Base-by-base conservation (phyloP, 495 filamentous ascomycete species). In the Talaromyces trachyspermus region DNA sequence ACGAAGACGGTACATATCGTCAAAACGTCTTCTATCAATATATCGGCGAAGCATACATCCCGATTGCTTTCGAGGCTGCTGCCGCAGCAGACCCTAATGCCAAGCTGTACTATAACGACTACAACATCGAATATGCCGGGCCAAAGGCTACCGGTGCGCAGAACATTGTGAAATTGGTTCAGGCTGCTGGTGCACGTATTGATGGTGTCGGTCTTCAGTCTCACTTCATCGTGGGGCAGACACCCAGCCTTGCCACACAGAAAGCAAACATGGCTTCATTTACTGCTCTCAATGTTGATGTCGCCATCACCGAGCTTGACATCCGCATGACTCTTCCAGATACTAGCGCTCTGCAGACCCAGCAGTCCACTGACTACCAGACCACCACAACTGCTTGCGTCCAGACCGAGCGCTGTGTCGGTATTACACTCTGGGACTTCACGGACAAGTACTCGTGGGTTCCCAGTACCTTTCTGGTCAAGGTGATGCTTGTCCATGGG, bases 71-170 rank as follows among this genome's bases (percentile, higher is more conserved):
- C 24, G 64, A 53, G 5, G 56, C 72, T 1, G 79, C 77, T 22
- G 64, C 61, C 3, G 65, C 68, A 22, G 75, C 70, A 49, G 68
- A 77, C 52, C 66, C 66, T 4, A 51, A 52, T 39, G 64, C 62
- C 15, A 77, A 75, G 58, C 71, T 79, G 26, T 86, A 84, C 69
- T 82, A 84, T 68, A 87, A 86, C 64, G 66, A 74, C 51, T 86
- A 84, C 65, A 83, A 78, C 64, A 77, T 82, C 54, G 82, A 85
- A 58, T 66, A 56, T 4, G 63, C 68, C 5, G 68, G 73, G 4
- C 51, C 63, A 37, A 77, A 82, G 56, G 60, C 69, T 26, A 66
- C 64, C 0, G 74, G 56, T 4, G 69, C 68, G 3, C 61, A 63
- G 9, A 57, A 54, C 8, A 74, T 85, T 37, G 75, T 84, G 44